Conservation (phyloP, 2,329 filamentous ascomycete species). For the Curvularia lunata region DNA sequence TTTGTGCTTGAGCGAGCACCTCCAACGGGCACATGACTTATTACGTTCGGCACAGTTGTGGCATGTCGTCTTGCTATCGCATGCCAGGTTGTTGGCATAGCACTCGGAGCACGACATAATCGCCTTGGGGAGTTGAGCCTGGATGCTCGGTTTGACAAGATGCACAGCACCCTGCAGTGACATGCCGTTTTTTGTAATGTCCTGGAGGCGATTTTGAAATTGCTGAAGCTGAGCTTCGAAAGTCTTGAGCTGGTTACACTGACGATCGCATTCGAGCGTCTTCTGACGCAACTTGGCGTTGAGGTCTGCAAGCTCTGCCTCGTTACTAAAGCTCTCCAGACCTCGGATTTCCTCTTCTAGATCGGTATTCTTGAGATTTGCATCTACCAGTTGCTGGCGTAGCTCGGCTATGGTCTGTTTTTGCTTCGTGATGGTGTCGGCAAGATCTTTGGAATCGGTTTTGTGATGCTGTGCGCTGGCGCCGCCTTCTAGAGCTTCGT, state of each 20-base stretch:
- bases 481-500: constrained; percentile 3
- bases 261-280: constrained; percentile 24
- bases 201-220: constrained; percentile 13
- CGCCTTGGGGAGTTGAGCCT: constrained; percentile 25
- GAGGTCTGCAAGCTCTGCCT: constrained; percentile 12
- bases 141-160: constrained; percentile 26
- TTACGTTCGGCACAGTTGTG: constrained; percentile 29
- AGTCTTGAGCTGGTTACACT: constrained; percentile 24
- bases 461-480: constrained; percentile 8
- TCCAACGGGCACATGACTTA: constrained; percentile 35
- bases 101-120: constrained; percentile 41
- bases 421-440: constrained; percentile 14
- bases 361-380: constrained; percentile 13
- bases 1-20: constrained; percentile 36
- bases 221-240: constrained; percentile 12
- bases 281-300: constrained; percentile 29
- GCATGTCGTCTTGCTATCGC: constrained; percentile 34
- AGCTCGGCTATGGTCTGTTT: constrained; percentile 20
- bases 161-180: constrained; percentile 36
- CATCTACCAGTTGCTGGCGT: constrained; percentile 19
- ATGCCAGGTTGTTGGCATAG: constrained; percentile 32
- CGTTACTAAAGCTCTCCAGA: constrained; percentile 12
- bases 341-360: constrained; percentile 24
- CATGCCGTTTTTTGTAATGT: constrained; percentile 19
- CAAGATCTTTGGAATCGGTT: constrained; percentile 6